Percentiles rank a stretch among this genome's conserved stretches.
Conservation (phyloP, 768 basidiomycete species). For the Amanita fuliginea region DNA sequence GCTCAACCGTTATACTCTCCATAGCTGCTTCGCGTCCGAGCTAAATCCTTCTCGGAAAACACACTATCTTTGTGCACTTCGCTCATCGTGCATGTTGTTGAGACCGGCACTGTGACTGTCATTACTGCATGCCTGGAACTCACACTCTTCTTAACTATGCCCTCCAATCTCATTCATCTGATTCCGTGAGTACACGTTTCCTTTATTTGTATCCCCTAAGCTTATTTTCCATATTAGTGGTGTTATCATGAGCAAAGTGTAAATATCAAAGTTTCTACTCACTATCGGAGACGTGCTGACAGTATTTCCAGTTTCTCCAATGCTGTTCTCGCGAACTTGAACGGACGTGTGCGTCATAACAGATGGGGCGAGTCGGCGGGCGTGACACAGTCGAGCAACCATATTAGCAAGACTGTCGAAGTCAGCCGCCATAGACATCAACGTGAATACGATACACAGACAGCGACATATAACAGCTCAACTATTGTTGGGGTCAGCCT, state of each 20-base stretch:
- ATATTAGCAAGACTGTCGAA: background rate
- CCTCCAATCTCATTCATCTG: slow-evolving; percentile 1
- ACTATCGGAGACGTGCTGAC: background rate
- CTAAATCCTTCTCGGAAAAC: background rate
- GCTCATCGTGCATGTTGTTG: slow-evolving; percentile 1
- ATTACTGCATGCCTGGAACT: slow-evolving; percentile 3
- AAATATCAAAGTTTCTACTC: background rate
- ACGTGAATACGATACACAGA: background rate
- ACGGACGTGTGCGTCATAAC: slow-evolving; percentile 5
- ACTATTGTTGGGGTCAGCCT: background rate
- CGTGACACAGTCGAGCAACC: background rate
- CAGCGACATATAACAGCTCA: background rate
- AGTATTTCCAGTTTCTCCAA: background rate
- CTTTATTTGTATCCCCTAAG: background rate
- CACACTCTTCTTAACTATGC: slow-evolving; percentile 5
- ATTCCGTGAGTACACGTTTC: background rate
- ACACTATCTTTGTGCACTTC: background rate
- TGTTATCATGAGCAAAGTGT: slow-evolving; percentile 5
- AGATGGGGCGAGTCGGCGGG: background rate
- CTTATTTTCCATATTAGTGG: background rate
- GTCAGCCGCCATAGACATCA: slow-evolving; percentile 3
- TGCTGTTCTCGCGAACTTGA: slow-evolving; percentile 4
- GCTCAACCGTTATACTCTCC: background rate
- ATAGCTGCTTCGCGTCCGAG: slow-evolving; percentile 1
- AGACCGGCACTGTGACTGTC: slow-evolving; percentile 2